These are phyloP conservation scores for Talaromyces amestolkiae DNA, from an alignment of 2,329 filamentous ascomycete genomes.

Conservation along the genomic window DNA sequence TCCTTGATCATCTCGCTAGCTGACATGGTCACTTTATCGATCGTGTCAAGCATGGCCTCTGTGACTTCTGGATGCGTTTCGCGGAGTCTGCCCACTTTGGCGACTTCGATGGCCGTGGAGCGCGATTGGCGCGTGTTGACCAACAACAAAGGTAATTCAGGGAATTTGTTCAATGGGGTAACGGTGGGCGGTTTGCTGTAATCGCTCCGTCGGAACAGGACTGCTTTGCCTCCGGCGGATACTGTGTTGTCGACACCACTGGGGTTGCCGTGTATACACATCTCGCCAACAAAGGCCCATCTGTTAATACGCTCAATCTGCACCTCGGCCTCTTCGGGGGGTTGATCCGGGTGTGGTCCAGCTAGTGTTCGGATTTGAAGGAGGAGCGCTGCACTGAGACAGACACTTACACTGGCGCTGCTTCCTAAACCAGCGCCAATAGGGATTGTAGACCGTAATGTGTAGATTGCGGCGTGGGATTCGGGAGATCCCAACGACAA, in stretches of 20 bases:
- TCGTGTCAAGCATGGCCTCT: constrained; percentile 76
- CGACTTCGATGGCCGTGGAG: constrained; percentile 81
- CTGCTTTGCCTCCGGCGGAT: constrained; percentile 86
- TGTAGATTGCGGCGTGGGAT: constrained; percentile 81
- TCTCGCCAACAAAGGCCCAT: constrained; percentile 95
- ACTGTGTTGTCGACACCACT: constrained; percentile 98
- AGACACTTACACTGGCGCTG: constrained; percentile 91
- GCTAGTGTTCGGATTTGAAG: constrained; percentile 84
- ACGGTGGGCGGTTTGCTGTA: constrained; percentile 75
- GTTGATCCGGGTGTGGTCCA: constrained; percentile 89
- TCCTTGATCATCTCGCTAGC: constrained; percentile 56
- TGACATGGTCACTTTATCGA: constrained; percentile 63
- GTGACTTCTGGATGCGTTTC: constrained; percentile 72
- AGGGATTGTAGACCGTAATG: constrained; percentile 87
- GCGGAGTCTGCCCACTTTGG: constrained; percentile 74
- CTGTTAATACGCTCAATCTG: constrained; percentile 95
- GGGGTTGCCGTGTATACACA: constrained; percentile 96
- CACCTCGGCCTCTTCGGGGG: constrained; percentile 76
- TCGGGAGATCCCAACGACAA: constrained; percentile 77
- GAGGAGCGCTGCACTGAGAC: constrained; percentile 77
- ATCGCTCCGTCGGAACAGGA: constrained; percentile 80
- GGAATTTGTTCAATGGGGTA: constrained; percentile 77
- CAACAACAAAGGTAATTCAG: constrained; percentile 83
- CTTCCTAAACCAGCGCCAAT: constrained; percentile 88
- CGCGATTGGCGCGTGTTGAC: constrained; percentile 87